Evolutionary conservation across 768 basidiomycete species (phyloP), one percentile per base, ranked within the genome.

Genomic region (Termitomyces sp.): DNA sequence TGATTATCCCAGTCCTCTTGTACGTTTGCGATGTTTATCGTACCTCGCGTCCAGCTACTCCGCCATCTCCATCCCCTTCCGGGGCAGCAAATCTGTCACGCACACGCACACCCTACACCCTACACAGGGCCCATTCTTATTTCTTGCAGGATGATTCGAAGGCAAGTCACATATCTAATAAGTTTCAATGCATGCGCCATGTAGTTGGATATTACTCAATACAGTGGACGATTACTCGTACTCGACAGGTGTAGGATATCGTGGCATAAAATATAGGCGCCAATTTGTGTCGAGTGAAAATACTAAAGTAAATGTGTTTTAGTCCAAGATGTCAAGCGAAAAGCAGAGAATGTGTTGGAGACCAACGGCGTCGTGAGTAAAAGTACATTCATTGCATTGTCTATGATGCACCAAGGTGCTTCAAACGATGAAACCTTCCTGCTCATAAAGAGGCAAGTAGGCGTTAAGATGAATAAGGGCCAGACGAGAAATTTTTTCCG

Each of bases 401-500:
- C 52, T 22, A 47, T 44, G 32, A 14, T 47, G 33, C 28, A 28
- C 18, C 28, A 43, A 38, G 26, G 14, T 51, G 26, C 20, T 16
- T 60, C 44, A 62, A 38, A 56, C 67, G 59, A 81, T 71, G 67
- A 86, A 85, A 43, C 79, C 82, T 60, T 84, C 80, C 64, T 81
- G 80, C 70, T 89, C 85, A 72, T 94, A 94, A 56, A 92, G 69
- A n/a, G 82, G 81, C 38, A 88, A 75, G 70, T 90, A 92, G 53
- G 89, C 85, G 61, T 84, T 81, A 53, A 90, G 75, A 69, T 94
- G 90, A 63, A 91, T 85, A 48, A 82, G 74, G 2, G 86, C 85
- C 54, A 94, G 78, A 58, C 86, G 84, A 45, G 86, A 80, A 36
- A 92, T 78, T 66, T 87, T 83, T 64, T 90, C 85, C 30, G 82